A percentile compares a stretch with the other conserved stretches of the same genome.
These are phyloP conservation scores for Cicer judaicum DNA, from an alignment of 306 rosid species.

Conservation along the genomic window DNA sequence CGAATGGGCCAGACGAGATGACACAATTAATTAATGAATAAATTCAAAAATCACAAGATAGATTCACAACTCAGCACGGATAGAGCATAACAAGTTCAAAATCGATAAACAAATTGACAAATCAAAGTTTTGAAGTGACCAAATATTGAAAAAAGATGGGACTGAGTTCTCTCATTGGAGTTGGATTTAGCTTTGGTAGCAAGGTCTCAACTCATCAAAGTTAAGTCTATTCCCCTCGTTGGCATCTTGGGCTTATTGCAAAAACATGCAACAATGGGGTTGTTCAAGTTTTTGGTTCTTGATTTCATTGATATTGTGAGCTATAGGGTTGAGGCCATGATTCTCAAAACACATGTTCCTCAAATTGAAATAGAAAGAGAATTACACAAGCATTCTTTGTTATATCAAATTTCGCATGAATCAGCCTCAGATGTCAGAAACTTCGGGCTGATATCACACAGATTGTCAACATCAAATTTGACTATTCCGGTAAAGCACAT, in stretches of 20 bases:
- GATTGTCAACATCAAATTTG: constrained; percentile 27
- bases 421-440: neutral
- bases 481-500: constrained; percentile 26
- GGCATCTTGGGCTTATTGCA: neutral
- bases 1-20: neutral
- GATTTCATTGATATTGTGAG: neutral
- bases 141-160: neutral
- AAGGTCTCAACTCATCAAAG: constrained; percentile 3
- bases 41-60: neutral
- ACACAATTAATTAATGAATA: neutral
- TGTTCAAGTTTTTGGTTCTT: neutral
- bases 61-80: neutral
- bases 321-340: neutral
- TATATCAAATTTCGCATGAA: constrained; percentile 23
- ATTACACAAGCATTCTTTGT: constrained; percentile 16
- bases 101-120: neutral
- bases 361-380: neutral
- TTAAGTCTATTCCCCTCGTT: neutral
- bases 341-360: neutral
- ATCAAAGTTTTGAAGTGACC: neutral
- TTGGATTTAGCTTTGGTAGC: neutral
- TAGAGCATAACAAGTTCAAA: neutral
- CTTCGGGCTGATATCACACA: constrained; percentile 6
- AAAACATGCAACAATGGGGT: neutral
- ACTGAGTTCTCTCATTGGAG: neutral